Evolutionary conservation across 2,329 filamentous ascomycete genomes (phyloP).

Genomic region (Cladophialophora exuberans): DNA sequence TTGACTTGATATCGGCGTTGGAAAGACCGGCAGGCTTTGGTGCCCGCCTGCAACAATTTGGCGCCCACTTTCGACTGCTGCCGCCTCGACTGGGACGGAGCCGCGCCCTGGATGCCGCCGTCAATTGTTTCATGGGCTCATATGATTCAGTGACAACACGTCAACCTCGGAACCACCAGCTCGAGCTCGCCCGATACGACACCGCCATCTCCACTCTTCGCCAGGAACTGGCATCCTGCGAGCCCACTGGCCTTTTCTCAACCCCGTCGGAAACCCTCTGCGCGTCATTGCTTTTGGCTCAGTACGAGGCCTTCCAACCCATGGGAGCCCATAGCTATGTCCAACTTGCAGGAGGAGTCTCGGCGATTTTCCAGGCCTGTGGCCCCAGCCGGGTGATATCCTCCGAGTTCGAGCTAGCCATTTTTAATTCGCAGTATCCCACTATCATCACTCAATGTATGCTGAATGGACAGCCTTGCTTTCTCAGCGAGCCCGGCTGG

Average conservation of each 20-base stretch:
- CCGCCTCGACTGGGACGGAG: constrained; percentile 9
- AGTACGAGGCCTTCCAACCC: constrained; percentile 11
- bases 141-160: not conserved
- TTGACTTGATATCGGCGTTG: not conserved
- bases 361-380: constrained; percentile 5
- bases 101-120: constrained; percentile 9
- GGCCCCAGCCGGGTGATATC: constrained; percentile 5
- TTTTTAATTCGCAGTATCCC: constrained; percentile 9
- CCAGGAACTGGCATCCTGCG: constrained; percentile 1
- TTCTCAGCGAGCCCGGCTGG: constrained; percentile 6
- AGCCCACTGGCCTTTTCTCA: not conserved
- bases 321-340: constrained; percentile 1
- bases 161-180: not conserved
- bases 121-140: constrained; percentile 10
- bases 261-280: constrained; percentile 12
- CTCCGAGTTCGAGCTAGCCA: constrained; percentile 8
- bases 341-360: constrained; percentile 9
- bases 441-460: constrained; percentile 10
- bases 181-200: constrained; percentile 6
- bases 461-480: constrained; percentile 7
- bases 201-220: constrained; percentile 5
- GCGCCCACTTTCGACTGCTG: not conserved
- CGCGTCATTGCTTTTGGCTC: constrained; percentile 8
- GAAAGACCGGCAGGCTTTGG: constrained; percentile 7
- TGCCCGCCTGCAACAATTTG: constrained; percentile 9